Base-by-base conservation (phyloP, 441 rosid species). In the Populus hybrid region DNA sequence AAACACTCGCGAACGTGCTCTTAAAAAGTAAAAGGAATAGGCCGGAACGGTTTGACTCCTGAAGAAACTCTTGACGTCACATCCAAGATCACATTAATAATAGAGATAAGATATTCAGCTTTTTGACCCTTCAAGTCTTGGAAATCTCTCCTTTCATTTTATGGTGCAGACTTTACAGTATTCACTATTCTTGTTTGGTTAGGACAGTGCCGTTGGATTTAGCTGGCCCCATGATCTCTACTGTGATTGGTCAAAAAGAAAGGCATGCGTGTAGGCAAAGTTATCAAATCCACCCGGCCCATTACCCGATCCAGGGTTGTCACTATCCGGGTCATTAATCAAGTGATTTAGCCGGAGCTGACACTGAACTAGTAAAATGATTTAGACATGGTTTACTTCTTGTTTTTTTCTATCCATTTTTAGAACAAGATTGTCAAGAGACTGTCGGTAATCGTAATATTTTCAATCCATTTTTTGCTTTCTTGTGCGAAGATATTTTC, bases 401-500 rank as follows among this genome's bases (percentile, higher is more conserved):
- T 38, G 46, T 38, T 38, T 38, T 38, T 38, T 38, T 10, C 46
- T 2, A 38, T 38, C 46, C 42, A 38, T 38, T 38, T 38, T 38
- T 38, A 38, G 12, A 38, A 38, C 46, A 38, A 38, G 3, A 38
- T 38, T 2, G 42, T 38, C 12, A 10, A 2, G 46, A 38, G 46
- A 38, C 46, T 38, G 12, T 38, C 46, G 46, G 46, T 10, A 38
- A 38, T 38, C 46, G 12, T 38, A 38, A 38, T 38, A 38, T 38
- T 0, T 38, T 38, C 46, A 38, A 38, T 83, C 86, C 83, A 71
- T 35, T 75, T 69, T 72, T 66, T 26, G 57, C 34, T 75, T 78
- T 46, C 72, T 73, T 10, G 64, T 21, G 30, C 20, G 1, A 69
- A 83, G 87, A 84, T 83, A 84, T 80, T 86, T 79, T 81, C 21